phyloP scores from a whole-genome alignment of 2,329 filamentous ascomycete species.

The Gliomastix tumulicola region DNA sequence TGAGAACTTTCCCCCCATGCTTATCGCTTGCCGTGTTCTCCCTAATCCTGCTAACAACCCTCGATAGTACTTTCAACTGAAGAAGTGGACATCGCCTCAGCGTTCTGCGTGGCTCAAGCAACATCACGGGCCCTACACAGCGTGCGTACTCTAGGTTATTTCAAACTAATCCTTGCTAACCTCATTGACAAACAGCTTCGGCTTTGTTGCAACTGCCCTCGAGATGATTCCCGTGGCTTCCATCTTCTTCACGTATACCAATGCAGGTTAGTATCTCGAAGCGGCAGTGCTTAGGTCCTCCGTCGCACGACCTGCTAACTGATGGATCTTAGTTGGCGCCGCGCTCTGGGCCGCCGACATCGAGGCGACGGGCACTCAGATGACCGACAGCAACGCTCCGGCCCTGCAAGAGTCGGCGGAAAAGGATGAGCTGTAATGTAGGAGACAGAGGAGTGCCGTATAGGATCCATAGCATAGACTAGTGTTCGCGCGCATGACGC shows the following conservation, averaged over 20 bases:
- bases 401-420: slow-evolving; percentile 29
- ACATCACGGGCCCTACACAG: slow-evolving; percentile 71
- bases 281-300: too few relatives aligned
- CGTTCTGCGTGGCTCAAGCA: slow-evolving; percentile 62
- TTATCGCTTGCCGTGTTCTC: too few relatives aligned
- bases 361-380: slow-evolving; percentile 48
- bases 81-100: slow-evolving; percentile 65
- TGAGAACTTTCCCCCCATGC: slow-evolving; percentile 3
- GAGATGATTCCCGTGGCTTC: slow-evolving; percentile 80
- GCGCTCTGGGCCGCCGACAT: slow-evolving; percentile 92
- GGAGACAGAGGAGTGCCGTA: too few relatives aligned
- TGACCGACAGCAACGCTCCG: slow-evolving; percentile 44
- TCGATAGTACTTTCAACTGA: slow-evolving; percentile 88
- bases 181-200: too few relatives aligned
- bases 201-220: slow-evolving; percentile 65
- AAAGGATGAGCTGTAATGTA: slow-evolving; percentile 1
- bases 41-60: too few relatives aligned
- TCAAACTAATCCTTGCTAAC: neutral
- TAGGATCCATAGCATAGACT: too few relatives aligned
- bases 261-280: slow-evolving; percentile 53
- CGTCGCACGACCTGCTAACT: too few relatives aligned
- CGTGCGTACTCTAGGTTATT: slow-evolving; percentile 47
- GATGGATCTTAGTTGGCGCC: slow-evolving; percentile 58
- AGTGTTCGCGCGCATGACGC: too few relatives aligned
- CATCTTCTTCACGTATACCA: slow-evolving; percentile 84